phyloP scores from a whole-genome alignment of 495 filamentous ascomycete genomes.

The Hypoxylon rickii region DNA sequence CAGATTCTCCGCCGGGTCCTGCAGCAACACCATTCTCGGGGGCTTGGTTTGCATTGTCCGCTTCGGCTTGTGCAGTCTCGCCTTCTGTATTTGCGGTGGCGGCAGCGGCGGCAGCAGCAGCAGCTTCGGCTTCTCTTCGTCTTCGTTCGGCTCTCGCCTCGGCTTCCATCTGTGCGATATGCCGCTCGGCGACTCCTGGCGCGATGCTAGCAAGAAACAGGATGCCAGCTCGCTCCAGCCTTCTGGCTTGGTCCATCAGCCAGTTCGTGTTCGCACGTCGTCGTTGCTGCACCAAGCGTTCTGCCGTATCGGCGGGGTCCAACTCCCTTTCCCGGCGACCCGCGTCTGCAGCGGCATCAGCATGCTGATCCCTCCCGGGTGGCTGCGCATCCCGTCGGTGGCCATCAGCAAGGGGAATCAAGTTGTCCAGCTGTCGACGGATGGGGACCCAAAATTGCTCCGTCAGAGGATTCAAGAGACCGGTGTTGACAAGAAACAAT shows the following conservation, averaged over 20 bases:
- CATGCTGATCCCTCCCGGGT: slow-evolving; percentile 32
- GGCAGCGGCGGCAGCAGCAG: slow-evolving; percentile 39
- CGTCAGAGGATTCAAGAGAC: slow-evolving; percentile 61
- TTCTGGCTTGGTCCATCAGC: slow-evolving; percentile 61
- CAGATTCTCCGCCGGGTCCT: background rate
- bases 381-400: slow-evolving; percentile 27
- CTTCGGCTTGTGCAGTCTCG: no score
- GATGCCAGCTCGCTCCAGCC: slow-evolving; percentile 73
- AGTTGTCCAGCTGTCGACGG: slow-evolving; percentile 70
- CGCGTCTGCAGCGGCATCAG: slow-evolving; percentile 12
- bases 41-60: slow-evolving; percentile 12
- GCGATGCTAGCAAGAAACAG: slow-evolving; percentile 84
- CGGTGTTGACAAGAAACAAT: slow-evolving; percentile 68
- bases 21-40: background rate
- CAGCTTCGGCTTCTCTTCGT: slow-evolving; percentile 52
- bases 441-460: slow-evolving; percentile 64
- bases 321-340: slow-evolving; percentile 35
- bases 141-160: slow-evolving; percentile 61
- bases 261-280: slow-evolving; percentile 54
- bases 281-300: slow-evolving; percentile 57
- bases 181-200: slow-evolving; percentile 82
- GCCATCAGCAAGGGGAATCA: slow-evolving; percentile 61
- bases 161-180: slow-evolving; percentile 71
- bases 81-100: no score
- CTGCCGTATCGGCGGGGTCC: slow-evolving; percentile 58